A percentile compares a stretch with the other conserved stretches of the same genome.
These are phyloP conservation scores for Cystobasidium tubakii DNA, from an alignment of 768 basidiomycete genomes.

Conservation along the genomic window DNA sequence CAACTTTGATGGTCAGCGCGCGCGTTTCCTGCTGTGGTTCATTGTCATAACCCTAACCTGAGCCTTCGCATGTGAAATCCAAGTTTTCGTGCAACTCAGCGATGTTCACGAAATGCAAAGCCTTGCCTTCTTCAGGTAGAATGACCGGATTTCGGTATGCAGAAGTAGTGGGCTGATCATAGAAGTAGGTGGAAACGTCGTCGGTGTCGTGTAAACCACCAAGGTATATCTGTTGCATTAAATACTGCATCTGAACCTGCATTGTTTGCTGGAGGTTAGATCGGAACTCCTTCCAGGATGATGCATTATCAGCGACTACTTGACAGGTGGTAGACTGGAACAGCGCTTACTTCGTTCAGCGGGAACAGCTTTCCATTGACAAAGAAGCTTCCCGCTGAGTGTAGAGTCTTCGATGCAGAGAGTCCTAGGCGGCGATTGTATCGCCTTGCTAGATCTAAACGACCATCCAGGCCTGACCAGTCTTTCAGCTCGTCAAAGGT, in stretches of 20 bases:
- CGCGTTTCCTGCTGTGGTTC: neutral
- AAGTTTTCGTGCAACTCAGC: slow-evolving; percentile 48
- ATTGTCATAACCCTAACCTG: neutral
- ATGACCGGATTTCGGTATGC: slow-evolving; percentile 71
- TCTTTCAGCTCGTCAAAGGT: slow-evolving; percentile 43
- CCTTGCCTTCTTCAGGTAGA: slow-evolving; percentile 56
- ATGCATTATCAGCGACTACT: neutral
- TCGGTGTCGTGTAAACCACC: slow-evolving; percentile 33
- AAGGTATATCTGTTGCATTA: slow-evolving; percentile 41
- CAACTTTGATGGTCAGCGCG: neutral
- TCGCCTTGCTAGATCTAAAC: slow-evolving; percentile 54
- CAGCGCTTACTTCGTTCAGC: slow-evolving; percentile 60
- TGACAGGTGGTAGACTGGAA: neutral
- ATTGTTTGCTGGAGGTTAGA: slow-evolving; percentile 60
- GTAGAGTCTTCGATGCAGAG: slow-evolving; percentile 40
- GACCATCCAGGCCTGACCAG: slow-evolving; percentile 40
- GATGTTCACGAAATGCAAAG: slow-evolving; percentile 58
- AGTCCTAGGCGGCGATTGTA: slow-evolving; percentile 63
- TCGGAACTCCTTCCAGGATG: slow-evolving; percentile 60
- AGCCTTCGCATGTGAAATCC: neutral
- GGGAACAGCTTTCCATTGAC: slow-evolving; percentile 78
- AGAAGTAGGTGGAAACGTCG: slow-evolving; percentile 71
- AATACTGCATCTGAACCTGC: slow-evolving; percentile 23
- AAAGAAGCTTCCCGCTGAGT: slow-evolving; percentile 63
- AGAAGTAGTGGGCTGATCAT: slow-evolving; percentile 71